Evolutionary conservation across 805 yeast genomes (phyloP).

Genomic region (Sugiyamaella boreocaroliniensis): DNA sequence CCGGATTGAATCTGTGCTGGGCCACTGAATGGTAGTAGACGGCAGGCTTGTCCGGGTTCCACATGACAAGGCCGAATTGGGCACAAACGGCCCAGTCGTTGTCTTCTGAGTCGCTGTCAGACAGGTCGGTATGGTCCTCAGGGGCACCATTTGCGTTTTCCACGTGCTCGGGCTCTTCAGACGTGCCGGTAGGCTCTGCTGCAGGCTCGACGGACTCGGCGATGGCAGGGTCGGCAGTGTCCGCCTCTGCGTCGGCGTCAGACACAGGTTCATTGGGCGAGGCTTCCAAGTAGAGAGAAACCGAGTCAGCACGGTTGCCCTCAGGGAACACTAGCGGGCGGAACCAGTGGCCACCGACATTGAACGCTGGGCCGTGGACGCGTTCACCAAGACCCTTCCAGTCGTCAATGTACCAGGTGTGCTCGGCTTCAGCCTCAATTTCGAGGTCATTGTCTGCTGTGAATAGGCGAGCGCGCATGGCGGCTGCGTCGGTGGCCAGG

Average conservation of each 20-base stretch:
- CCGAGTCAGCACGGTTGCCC: constrained; percentile 53
- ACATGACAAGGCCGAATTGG: constrained; percentile 76
- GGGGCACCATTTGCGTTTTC: not conserved
- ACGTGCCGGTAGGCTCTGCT: not conserved
- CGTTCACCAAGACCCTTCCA: constrained; percentile 34
- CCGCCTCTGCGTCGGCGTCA: constrained; percentile 20
- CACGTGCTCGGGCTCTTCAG: not conserved
- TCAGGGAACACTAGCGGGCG: constrained; percentile 69
- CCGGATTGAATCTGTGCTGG: constrained; percentile 66
- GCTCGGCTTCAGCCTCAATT: constrained; percentile 12
- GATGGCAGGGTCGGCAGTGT: constrained; percentile 30
- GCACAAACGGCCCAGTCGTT: constrained; percentile 81
- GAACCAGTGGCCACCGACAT: constrained; percentile 29
- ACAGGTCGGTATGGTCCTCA: not conserved
- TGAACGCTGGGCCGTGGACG: constrained; percentile 28
- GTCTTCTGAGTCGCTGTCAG: not conserved
- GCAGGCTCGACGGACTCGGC: constrained; percentile 1
- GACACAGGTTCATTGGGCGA: constrained; percentile 31
- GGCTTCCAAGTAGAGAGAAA: constrained; percentile 80
- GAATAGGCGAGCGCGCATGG: constrained; percentile 10
- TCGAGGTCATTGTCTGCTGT: constrained; percentile 2
- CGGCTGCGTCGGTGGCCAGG: constrained; percentile 8
- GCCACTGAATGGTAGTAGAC: constrained; percentile 58
- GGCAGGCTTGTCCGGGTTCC: constrained; percentile 69
- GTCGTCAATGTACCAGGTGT: constrained; percentile 33